phyloP scores from a whole-genome alignment of 441 rosid genomes.

The Corymbia calophylla region DNA sequence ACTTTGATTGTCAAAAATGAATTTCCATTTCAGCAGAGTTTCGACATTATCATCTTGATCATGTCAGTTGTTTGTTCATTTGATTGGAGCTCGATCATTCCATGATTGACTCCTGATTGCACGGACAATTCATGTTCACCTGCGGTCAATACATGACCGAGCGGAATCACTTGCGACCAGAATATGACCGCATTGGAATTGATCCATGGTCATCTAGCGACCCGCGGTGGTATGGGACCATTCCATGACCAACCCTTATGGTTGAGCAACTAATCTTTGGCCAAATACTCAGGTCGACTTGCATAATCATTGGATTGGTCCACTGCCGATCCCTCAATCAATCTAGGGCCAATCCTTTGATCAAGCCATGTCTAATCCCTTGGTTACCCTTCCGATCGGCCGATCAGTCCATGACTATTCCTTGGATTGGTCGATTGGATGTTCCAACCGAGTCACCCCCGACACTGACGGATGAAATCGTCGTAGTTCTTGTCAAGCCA shows the following conservation, averaged over 20 bases:
- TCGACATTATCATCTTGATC: no score
- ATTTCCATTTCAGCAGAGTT: no score
- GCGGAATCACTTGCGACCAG: rapidly evolving
- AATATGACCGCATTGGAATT: no score
- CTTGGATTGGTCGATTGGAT: not conserved
- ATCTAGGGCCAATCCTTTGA: no score
- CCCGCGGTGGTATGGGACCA: not conserved
- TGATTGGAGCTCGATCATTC: not conserved
- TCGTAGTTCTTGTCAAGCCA: no score
- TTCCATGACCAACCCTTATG: not conserved
- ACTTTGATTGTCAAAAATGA: no score
- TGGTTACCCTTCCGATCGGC: rapidly evolving
- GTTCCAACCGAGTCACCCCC: no score
- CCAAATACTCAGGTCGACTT: not conserved
- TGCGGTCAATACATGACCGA: not conserved
- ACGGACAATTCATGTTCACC: rapidly evolving
- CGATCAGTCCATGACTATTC: not conserved
- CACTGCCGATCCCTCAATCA: not conserved
- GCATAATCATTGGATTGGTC: not conserved
- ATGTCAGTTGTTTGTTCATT: rapidly evolving
- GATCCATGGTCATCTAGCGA: not conserved
- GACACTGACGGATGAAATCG: no score
- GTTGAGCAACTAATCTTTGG: not conserved
- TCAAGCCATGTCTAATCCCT: not conserved
- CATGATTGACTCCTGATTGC: rapidly evolving